Evolutionary conservation across 441 rosid genomes (phyloP).

Genomic region (Gossypium laxum): DNA sequence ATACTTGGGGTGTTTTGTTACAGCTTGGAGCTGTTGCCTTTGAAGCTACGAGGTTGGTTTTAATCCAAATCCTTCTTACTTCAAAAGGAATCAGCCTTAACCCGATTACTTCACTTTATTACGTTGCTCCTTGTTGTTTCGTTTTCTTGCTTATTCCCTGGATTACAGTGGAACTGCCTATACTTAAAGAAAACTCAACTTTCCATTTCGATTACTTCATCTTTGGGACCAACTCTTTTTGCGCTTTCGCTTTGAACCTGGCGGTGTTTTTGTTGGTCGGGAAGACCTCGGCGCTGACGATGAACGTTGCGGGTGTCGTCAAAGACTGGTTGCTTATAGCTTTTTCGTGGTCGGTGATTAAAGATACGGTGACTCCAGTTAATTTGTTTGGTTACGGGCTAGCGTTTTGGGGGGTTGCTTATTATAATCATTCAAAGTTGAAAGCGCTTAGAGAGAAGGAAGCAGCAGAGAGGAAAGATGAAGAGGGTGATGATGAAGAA

Average conservation of each 20-base stretch:
- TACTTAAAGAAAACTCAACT: slow-evolving; percentile 25
- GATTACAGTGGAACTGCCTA: slow-evolving; percentile 31
- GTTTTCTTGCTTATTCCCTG: slow-evolving; percentile 33
- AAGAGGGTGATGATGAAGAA: slow-evolving; percentile 33
- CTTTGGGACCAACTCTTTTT: slow-evolving; percentile 35
- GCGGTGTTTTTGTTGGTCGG: slow-evolving; percentile 44
- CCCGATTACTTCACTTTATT: slow-evolving; percentile 38
- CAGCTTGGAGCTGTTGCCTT: slow-evolving; percentile 44
- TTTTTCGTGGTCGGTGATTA: slow-evolving; percentile 53
- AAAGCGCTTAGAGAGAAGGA: slow-evolving; percentile 46
- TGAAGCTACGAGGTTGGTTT: slow-evolving; percentile 40
- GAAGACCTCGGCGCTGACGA: slow-evolving; percentile 43
- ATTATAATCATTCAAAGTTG: slow-evolving; percentile 57
- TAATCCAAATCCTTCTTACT: slow-evolving; percentile 36
- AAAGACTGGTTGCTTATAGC: slow-evolving; percentile 51
- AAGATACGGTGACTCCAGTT: slow-evolving; percentile 37
- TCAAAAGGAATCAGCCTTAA: slow-evolving; percentile 37
- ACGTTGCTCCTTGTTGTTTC: slow-evolving; percentile 45
- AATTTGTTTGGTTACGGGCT: slow-evolving; percentile 55
- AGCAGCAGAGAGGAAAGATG: slow-evolving; percentile 29
- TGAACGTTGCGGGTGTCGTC: slow-evolving; percentile 51
- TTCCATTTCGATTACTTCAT: slow-evolving; percentile 36
- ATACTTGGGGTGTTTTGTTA: slow-evolving; percentile 30
- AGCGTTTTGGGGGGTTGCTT: slow-evolving; percentile 67
- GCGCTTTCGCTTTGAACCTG: slow-evolving; percentile 42